Conservation (phyloP, 306 rosid species). For the Cajanus cajan region DNA sequence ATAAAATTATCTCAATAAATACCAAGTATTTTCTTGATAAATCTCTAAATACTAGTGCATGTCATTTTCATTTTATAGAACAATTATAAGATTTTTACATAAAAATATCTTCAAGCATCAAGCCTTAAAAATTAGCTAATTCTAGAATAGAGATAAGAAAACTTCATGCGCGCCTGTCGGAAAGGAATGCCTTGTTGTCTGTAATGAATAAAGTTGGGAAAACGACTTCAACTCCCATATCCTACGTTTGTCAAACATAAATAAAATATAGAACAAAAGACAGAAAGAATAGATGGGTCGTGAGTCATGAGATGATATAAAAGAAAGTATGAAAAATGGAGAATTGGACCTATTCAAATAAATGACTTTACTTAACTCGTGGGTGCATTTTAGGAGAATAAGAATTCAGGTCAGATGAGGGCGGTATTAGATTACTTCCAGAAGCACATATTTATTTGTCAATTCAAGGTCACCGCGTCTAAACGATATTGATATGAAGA, state of each 20-base stretch:
- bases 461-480: constrained; percentile 18
- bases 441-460: neutral
- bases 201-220: neutral
- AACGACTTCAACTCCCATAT: neutral
- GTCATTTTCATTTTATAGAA: neutral
- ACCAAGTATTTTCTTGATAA: too few species aligned
- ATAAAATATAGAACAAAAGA: neutral
- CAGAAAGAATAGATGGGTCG: neutral
- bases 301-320: neutral
- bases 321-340: neutral
- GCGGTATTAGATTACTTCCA: neutral
- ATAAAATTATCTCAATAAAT: neutral
- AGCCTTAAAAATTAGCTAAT: neutral
- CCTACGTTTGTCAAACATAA: neutral
- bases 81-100: neutral
- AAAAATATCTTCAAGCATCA: neutral
- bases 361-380: neutral
- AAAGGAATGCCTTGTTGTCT: neutral
- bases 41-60: too few species aligned
- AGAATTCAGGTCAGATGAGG: neutral
- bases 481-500: neutral
- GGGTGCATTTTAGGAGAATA: neutral
- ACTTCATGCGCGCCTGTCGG: neutral
- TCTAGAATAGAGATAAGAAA: neutral
- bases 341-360: constrained; percentile 22